Conservation (phyloP, 179 eudicot species). For the Spergularia azorica region DNA sequence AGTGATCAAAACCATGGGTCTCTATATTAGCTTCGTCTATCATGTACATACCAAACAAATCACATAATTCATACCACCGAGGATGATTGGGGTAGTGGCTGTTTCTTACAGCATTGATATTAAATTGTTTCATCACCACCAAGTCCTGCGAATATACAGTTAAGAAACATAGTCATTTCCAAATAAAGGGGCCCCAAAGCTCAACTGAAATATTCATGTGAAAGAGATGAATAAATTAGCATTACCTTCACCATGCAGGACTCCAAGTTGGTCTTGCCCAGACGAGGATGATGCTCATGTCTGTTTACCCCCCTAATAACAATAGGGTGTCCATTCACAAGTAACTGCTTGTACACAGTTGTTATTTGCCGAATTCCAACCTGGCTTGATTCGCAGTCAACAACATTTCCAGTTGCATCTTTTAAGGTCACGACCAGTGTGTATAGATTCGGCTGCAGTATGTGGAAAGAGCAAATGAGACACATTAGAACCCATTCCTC, state of each 20-base stretch:
- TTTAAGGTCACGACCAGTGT: constrained; percentile 78
- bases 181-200: background rate
- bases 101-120: constrained; percentile 94
- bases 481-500: constrained; percentile 5
- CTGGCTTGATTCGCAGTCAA: constrained; percentile 96
- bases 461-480: constrained; percentile 14
- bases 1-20: constrained; percentile 93
- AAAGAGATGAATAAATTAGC: background rate
- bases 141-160: constrained; percentile 58
- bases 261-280: constrained; percentile 92
- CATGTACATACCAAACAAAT: constrained; percentile 98
- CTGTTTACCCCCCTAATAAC: constrained; percentile 90
- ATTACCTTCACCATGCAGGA: constrained; percentile 93
- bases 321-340: constrained; percentile 90
- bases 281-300: constrained; percentile 95
- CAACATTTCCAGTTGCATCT: constrained; percentile 69
- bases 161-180: background rate
- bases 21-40: constrained; percentile 99
- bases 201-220: background rate
- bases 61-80: constrained; percentile 97
- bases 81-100: constrained; percentile 98
- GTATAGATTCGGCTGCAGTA: constrained; percentile 84
- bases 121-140: constrained; percentile 93
- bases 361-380: constrained; percentile 82
- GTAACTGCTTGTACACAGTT: constrained; percentile 83